A percentile compares a stretch with the other conserved stretches of the same genome.
Conservation (phyloP, 768 basidiomycete genomes). For the Auricularia sp. region DNA sequence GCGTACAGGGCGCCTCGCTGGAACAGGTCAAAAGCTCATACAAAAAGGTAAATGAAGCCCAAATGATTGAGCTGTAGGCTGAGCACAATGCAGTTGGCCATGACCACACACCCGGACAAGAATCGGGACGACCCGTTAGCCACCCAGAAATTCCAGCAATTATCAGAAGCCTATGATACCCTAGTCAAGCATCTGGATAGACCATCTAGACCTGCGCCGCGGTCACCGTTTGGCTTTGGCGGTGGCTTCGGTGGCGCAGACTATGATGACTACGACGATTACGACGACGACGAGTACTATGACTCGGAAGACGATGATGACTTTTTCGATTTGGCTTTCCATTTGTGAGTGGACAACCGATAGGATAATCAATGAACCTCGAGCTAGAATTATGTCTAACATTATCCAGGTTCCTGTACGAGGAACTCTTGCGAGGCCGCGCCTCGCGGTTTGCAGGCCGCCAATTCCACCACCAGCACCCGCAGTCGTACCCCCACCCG, state of each 20-base stretch:
- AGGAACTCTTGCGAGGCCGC: constrained; percentile 32
- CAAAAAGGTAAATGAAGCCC: constrained; percentile 41
- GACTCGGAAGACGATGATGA: constrained; percentile 23
- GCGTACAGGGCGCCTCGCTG: constrained; percentile 42
- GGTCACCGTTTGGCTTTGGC: not conserved
- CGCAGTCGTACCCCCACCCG: constrained; percentile 8
- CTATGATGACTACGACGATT: constrained; percentile 24
- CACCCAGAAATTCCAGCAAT: constrained; percentile 56
- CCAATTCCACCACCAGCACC: constrained; percentile 2
- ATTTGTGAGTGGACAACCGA: constrained; percentile 27
- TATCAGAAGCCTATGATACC: constrained; percentile 58
- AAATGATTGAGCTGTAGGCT: constrained; percentile 2
- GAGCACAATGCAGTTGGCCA: constrained; percentile 35
- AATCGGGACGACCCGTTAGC: constrained; percentile 55
- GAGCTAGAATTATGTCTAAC: no score
- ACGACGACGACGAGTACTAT: constrained; percentile 26
- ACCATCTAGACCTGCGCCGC: constrained; percentile 16
- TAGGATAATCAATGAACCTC: no score
- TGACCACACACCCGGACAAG: constrained; percentile 69
- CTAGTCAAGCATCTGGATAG: constrained; percentile 46
- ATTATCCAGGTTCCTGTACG: constrained; percentile 36
- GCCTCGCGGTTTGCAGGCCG: constrained; percentile 17
- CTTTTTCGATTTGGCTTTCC: constrained; percentile 26
- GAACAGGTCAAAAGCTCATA: constrained; percentile 60
- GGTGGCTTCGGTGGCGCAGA: constrained; percentile 3